These are phyloP conservation scores for Avicennia marina DNA, from an alignment of 257 asterid genomes.

Conservation along the genomic window DNA sequence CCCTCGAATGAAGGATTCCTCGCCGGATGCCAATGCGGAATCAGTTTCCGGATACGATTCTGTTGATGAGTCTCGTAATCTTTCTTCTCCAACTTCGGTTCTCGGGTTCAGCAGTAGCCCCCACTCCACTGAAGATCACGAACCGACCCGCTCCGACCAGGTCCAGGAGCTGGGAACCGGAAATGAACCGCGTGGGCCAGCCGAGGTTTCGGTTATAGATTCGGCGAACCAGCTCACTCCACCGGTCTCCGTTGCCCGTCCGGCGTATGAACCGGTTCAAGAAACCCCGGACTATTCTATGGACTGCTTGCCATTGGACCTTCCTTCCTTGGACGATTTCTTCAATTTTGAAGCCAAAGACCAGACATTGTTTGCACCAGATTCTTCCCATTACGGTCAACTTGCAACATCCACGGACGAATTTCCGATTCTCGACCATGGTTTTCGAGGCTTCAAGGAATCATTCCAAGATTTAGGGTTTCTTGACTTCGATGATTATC, in stretches of 20 bases:
- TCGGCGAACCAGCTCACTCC: too few species aligned
- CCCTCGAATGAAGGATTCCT: slow-evolving; percentile 14
- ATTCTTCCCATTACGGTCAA: background rate
- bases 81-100: slow-evolving; percentile 56
- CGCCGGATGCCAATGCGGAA: slow-evolving; percentile 15
- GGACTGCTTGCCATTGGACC: slow-evolving; percentile 18
- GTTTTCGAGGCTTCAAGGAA: slow-evolving; percentile 8
- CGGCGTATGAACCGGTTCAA: background rate
- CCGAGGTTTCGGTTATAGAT: slow-evolving; percentile 7
- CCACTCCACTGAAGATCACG: slow-evolving; percentile 23
- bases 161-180: background rate
- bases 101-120: slow-evolving; percentile 34
- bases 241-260: too few species aligned
- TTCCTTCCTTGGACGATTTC: slow-evolving; percentile 28
- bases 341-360: slow-evolving; percentile 27
- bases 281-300: slow-evolving; percentile 3
- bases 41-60: slow-evolving; percentile 60
- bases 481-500: slow-evolving; percentile 16
- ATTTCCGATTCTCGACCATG: background rate
- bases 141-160: slow-evolving; percentile 17
- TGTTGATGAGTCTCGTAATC: slow-evolving; percentile 45
- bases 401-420: background rate
- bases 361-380: slow-evolving; percentile 14
- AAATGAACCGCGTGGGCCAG: background rate
- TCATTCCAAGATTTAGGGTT: slow-evolving; percentile 8